Evolutionary conservation across 306 rosid genomes (phyloP).

Genomic region (Rosa chinensis): DNA sequence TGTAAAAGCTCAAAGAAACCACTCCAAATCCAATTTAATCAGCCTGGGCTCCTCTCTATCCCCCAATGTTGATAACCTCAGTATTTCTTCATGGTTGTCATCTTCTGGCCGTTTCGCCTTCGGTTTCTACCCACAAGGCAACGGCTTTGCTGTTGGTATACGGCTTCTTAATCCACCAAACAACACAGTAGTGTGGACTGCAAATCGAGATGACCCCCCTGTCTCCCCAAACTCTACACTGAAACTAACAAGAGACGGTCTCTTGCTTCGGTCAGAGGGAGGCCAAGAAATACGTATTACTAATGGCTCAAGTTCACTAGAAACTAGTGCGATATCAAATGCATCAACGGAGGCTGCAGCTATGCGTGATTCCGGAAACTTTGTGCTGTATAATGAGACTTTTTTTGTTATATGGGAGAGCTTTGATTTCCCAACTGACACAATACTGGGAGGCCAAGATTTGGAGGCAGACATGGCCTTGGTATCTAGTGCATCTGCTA

Average conservation of each 20-base stretch:
- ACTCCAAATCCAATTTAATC: not conserved
- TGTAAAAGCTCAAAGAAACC: not conserved
- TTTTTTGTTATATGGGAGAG: not conserved
- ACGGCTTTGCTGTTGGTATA: slow-evolving; percentile 19
- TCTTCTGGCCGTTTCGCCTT: slow-evolving; percentile 21
- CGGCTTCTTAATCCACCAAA: not conserved
- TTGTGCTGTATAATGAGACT: not conserved
- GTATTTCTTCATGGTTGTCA: slow-evolving; percentile 13
- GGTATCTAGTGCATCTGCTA: not conserved
- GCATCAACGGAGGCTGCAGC: not conserved
- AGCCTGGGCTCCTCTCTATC: not conserved
- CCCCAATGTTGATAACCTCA: not conserved
- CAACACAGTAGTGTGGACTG: slow-evolving; percentile 23
- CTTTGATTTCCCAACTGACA: slow-evolving; percentile 17
- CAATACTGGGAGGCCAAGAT: slow-evolving; percentile 25
- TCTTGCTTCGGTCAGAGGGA: not conserved
- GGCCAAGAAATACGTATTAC: not conserved
- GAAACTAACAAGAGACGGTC: not conserved
- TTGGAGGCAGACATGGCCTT: not conserved
- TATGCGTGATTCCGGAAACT: slow-evolving; percentile 28
- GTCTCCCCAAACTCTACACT: not conserved
- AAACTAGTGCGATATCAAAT: not conserved
- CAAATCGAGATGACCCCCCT: slow-evolving; percentile 6
- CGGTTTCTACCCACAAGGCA: slow-evolving; percentile 24
- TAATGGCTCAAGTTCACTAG: not conserved